Evolutionary conservation across 2,329 filamentous ascomycete genomes (phyloP).

Genomic region (Ceratocystis smalleyi): DNA sequence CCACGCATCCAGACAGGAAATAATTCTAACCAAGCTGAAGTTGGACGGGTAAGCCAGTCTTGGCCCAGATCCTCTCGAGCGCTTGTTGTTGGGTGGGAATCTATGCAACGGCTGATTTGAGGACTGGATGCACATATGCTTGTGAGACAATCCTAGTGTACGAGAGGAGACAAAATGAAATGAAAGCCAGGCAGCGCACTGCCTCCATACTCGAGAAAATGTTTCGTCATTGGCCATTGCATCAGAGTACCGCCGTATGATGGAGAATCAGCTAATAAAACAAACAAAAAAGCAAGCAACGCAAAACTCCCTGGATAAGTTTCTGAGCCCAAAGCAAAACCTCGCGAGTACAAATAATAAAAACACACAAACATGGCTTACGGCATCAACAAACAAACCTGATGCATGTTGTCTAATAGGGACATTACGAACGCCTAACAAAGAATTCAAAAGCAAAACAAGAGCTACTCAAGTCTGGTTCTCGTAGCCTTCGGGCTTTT

Average conservation of each 20-base stretch:
- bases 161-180: not conserved
- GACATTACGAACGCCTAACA: constrained; percentile 13
- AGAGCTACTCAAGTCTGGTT: constrained; percentile 36
- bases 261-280: not conserved
- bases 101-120: not conserved
- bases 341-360: not conserved
- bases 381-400: not conserved
- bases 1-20: not conserved
- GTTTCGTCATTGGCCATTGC: constrained; percentile 5
- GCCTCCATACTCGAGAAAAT: not conserved
- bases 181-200: not conserved
- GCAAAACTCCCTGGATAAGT: not conserved
- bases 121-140: not conserved
- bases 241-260: constrained; percentile 11
- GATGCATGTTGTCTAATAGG: not conserved
- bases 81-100: not conserved
- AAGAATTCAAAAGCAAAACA: constrained; percentile 11
- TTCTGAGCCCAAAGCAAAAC: not conserved
- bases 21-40: not conserved
- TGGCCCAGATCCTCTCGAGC: not conserved
- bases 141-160: not conserved
- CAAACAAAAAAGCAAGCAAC: not conserved
- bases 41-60: not conserved
- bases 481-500: constrained; percentile 77
- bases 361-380: constrained; percentile 5